Base-by-base conservation (phyloP, 2,329 filamentous ascomycete species). In the Acarospora socialis region DNA sequence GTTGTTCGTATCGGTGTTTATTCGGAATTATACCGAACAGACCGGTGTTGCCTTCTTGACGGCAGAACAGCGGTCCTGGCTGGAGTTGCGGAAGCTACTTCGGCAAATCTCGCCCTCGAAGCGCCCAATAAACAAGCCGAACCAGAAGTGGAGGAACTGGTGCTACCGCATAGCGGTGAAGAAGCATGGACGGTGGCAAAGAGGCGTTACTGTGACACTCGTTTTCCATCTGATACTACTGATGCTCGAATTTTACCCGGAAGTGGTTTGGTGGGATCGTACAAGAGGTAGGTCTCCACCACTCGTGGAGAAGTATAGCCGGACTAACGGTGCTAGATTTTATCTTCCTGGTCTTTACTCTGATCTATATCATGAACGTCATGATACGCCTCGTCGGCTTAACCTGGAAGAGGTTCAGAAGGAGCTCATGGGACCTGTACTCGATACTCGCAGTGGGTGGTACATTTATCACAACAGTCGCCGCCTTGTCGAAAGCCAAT, bases 11-110 rank as follows among this genome's bases (percentile, higher is more conserved):
- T 95, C 90, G 35, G 90, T 98, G 39, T 98, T 98, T 55, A 98
- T 98, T 90, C 82, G 90, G 39, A 98, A 94, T 54, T 98, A 98
- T 56, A 98, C 90, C 0, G 90, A 98, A 56, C 86, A 95, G 56
- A 98, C 90, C 0, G 90, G 90, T 2, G 90, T 98, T 25, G 90
- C 90, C 2, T 98, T 87, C 52, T 62, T 98, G 46, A 98, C 90
- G 1, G 79, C 86, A 1, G 90, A 98, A 47, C 90, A 98, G 53
- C 77, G 90, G 45, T 93, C 87, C 0, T 98, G 90, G 90, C 70
- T 98, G 9, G 90, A 98, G 54, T 58, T 98, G 44, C 73, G 90
- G 35, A 98, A 98, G 56, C 65, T 94, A 15, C 63, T 98, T 22
- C 72, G 82, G 31, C 90, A 95, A 52, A 84, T 98, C 7, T 87